Evolutionary conservation across 495 filamentous ascomycete genomes (phyloP).

Genomic region (Aspergillus olivimuriae): DNA sequence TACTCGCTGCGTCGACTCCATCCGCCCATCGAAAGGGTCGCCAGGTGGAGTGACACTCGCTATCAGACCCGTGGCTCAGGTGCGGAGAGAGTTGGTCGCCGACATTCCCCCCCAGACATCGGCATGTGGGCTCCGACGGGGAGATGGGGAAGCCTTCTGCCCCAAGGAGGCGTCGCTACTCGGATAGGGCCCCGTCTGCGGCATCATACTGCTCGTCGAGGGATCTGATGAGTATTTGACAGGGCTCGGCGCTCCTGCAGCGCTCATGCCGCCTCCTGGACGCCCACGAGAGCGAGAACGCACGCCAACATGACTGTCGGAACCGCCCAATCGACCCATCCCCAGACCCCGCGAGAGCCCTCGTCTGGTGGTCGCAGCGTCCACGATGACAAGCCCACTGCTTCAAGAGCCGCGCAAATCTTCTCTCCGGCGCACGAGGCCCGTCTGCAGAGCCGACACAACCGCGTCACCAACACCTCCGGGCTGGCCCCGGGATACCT

Average conservation of each 20-base stretch:
- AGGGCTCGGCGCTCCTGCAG: no score
- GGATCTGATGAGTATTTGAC: no score
- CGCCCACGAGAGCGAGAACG: no score
- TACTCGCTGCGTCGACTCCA: neutral
- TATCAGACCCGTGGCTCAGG: neutral
- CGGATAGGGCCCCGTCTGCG: no score
- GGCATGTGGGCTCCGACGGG: conserved; percentile 5
- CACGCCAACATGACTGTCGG: no score
- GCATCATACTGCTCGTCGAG: no score
- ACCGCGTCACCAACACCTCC: conserved; percentile 37
- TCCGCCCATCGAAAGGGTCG: neutral
- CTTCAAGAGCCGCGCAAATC: neutral
- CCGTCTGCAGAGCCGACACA: conserved; percentile 18
- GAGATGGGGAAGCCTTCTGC: conserved; percentile 26
- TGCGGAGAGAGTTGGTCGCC: neutral
- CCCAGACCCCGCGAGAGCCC: no score
- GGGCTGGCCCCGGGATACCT: conserved; percentile 46
- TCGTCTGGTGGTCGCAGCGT: no score
- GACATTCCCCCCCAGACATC: conserved; percentile 1
- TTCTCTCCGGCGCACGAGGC: neutral
- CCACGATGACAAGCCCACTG: neutral
- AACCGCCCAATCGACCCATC: no score
- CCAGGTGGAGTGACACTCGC: neutral
- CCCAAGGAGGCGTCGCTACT: no score
- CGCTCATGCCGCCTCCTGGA: no score